Evolutionary conservation across 805 yeast species (phyloP).

Genomic region (Zygotorulaspora chibaensis): DNA sequence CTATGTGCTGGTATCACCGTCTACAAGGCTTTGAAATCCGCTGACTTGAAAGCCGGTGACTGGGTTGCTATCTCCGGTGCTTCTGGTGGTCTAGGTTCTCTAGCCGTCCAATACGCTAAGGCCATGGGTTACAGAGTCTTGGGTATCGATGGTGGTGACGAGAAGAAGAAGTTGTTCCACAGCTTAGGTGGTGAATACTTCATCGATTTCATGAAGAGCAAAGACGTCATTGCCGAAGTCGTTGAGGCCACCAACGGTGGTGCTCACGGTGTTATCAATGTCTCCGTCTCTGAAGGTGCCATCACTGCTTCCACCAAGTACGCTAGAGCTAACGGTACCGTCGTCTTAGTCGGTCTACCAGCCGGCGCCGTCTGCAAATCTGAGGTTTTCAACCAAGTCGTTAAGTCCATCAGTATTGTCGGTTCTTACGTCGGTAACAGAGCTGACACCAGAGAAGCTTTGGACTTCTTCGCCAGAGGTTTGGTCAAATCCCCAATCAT

Average conservation of each 20-base stretch:
- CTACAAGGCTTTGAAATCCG: conserved; percentile 83
- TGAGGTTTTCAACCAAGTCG: conserved; percentile 68
- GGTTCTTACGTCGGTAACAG: conserved; percentile 90
- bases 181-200: conserved; percentile 63
- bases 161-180: conserved; percentile 51
- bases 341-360: conserved; percentile 72
- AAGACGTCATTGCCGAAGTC: conserved; percentile 53
- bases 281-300: conserved; percentile 68
- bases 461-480: conserved; percentile 66
- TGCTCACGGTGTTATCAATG: conserved; percentile 71
- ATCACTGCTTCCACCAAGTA: conserved; percentile 57
- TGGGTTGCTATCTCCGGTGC: conserved; percentile 79
- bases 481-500: conserved; percentile 65
- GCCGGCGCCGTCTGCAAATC: conserved; percentile 70
- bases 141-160: conserved; percentile 68
- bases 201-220: conserved; percentile 53
- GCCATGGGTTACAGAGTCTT: conserved; percentile 74
- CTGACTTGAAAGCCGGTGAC: conserved; percentile 62
- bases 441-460: conserved; percentile 76
- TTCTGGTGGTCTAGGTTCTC: conserved; percentile 74
- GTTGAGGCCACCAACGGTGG: conserved; percentile 63
- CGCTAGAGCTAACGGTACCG: conserved; percentile 64
- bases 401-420: conserved; percentile 63
- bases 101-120: conserved; percentile 69
- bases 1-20: conserved; percentile 91